Base-by-base conservation (phyloP, 768 basidiomycete genomes). In the Lactifluus volemus region DNA sequence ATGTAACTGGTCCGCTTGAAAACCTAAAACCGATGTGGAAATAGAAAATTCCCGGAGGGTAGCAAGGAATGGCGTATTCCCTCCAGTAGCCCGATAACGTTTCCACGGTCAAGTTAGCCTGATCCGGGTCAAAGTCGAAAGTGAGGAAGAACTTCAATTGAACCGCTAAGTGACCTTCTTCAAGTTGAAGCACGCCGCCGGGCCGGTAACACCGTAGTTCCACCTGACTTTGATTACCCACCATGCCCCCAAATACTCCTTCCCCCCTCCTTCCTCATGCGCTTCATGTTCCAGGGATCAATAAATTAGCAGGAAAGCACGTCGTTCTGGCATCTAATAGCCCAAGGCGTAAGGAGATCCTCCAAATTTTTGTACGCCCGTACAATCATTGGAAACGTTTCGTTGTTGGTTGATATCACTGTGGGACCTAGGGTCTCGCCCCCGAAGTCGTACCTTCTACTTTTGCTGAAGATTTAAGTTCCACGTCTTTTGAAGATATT, bases 321-420 rank as follows among this genome's bases (percentile, higher is more conserved):
- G 81, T 98, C 50, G 75, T 97, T 2, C 78, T 98, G 1, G 94
- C 94, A 0, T 96, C 93, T 5, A 85, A 83, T 59, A 94, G 91
- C 67, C 90, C 92, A 1, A 79, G 94, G 65, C 78, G 94, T 68
- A 84, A 81, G 68, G 92, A 93, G 57, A 92, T 96, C 61, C 80
- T 98, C 21, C 79, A 77, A 56, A 85, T 80, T 6, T 81, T 88
- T 67, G 92, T 94, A 72, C 69, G 87, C 80, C 9, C 41, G 49
- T 44, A 14, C 32, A 29, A 44, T 54, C 49, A 42, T 34, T 50
- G 25, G 15, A 38, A 21, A 41, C 14, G 8, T 15, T 21, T 14
- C 17, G 32, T 19, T 9, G 38, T 19, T 49, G 25, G 0, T 49
- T 56, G 47, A 49, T 10, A 12, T 5, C 12, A 39, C 25, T 49